Evolutionary conservation across 306 rosid species (phyloP), one percentile per base, ranked within the genome.

Genomic region (Casuarina equisetifolia): DNA sequence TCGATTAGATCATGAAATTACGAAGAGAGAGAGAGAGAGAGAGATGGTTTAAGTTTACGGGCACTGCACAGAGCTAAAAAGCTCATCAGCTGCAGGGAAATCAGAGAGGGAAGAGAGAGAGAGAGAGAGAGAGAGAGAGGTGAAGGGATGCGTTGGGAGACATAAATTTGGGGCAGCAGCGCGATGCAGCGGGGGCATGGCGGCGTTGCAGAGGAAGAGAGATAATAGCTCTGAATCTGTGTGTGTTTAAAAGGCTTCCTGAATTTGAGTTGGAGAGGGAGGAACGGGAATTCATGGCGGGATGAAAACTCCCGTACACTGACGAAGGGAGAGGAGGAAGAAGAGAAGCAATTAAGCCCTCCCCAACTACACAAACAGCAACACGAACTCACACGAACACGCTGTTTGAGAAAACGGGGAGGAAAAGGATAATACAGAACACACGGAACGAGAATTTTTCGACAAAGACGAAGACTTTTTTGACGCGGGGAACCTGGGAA

Each of bases 201-300:
- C 97, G 98, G 98, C 98, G 98, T 91, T 80, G 85, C 89, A 86
- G 86, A 62, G 77, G 70, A 63, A 86, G 84, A 38, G 57, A 57
- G 70, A 66, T 16, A 42, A 25, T 9, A 59, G 76, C 67, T 85
- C 84, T 78, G 78, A 83, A 78, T 83, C 86, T 82, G 82, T 74
- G 73, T 84, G 71, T 75, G 61, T 42, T 62, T 78, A 89, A 85
- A 85, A 89, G 89, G 90, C 82, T 17, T 61, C 46, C 67, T 54
- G 62, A 55, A 73, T 53, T 15, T 72, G 74, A 76, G 61, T 74
- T 19, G 57, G 64, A 38, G 44, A 38, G 44, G 53, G 11, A 45
- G 46, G 52, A 54, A 17, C 11, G 13, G 42, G 52, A 83, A 79
- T 77, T 85, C 50, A 85, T 78, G 76, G 82, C 85, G 73, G 53